Base-by-base conservation (phyloP, 1,139 yeast species). In the Yamadazyma epiphylla region DNA sequence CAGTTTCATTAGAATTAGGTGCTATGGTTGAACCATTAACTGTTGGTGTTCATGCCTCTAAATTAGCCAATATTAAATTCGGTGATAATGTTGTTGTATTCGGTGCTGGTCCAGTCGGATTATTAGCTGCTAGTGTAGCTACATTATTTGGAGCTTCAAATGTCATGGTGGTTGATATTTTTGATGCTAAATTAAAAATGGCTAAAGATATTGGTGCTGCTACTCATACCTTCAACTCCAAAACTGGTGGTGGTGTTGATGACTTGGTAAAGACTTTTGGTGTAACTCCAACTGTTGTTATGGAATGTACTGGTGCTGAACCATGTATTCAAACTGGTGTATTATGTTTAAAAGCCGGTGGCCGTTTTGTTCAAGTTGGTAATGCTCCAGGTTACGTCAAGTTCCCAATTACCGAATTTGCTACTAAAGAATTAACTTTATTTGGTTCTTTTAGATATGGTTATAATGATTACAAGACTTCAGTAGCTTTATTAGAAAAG, bases 71-170 rank as follows among this genome's bases (percentile, higher is more conserved):
- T 19, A 64, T 84, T 33, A 68, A 61, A 26, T 77, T 83, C 42
- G 94, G 94, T 38, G 94, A 85, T 39, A 66, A 73, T 9, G 85
- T 81, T 15, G 79, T 80, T 24, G 83, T 88, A 4, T 82, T 84
- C 45, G 96, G 96, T 30, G 96, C 95, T 19, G 96, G 96, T 9
- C 96, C 96, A 7, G 91, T 88, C 39, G 96, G 96, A 22, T 60
- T 88, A 29, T 65, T 88, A 38, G 69, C 81, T 30, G 95, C 94
- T 21, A 75, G 83, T 24, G 81, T 80, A 20, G 94, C 94, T 13
- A 72, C 72, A 34, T 84, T 89, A 10, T 84, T 82, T 43, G 96
- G 96, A 22, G 95, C 96, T 5, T 64, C 80, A 22, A 70, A 74
- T 19, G 73, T 84, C 28, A 67, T 79, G 43, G 69, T 82, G 36